Percentiles rank a stretch among this genome's conserved stretches.
Evolutionary conservation across 805 yeast genomes (phyloP).

Genomic region (Cyberlindnera lachancei): DNA sequence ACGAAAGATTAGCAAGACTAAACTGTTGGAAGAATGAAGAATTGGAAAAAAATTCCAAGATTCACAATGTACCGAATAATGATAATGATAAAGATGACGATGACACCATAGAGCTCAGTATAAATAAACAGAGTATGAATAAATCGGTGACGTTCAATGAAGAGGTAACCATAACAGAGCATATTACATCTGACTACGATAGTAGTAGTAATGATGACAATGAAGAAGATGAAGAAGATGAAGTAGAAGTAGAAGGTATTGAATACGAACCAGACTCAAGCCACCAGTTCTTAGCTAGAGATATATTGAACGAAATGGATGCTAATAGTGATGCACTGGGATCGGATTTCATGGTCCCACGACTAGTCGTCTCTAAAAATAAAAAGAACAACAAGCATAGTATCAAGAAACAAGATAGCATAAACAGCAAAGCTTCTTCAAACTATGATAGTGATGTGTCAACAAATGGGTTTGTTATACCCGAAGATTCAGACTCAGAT

Average conservation of each 20-base stretch:
- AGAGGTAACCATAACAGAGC: slow-evolving; percentile 10
- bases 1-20: slow-evolving; percentile 82
- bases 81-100: neutral
- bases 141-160: slow-evolving; percentile 19
- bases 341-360: slow-evolving; percentile 18
- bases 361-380: slow-evolving; percentile 16
- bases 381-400: neutral
- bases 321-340: slow-evolving; percentile 16
- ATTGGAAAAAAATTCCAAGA: slow-evolving; percentile 17
- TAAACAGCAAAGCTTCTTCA: slow-evolving; percentile 1
- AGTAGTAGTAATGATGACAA: slow-evolving; percentile 4
- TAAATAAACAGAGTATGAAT: slow-evolving; percentile 6
- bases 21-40: slow-evolving; percentile 92
- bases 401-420: neutral
- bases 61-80: slow-evolving; percentile 4
- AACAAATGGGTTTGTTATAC: too few relatives aligned
- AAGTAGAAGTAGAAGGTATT: slow-evolving; percentile 2
- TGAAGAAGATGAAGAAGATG: slow-evolving; percentile 10
- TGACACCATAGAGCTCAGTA: too few relatives aligned
- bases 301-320: slow-evolving; percentile 7
- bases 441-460: neutral
- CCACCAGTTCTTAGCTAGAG: slow-evolving; percentile 4
- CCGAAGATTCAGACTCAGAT: slow-evolving; percentile 16
- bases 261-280: slow-evolving; percentile 4
- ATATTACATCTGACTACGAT: slow-evolving; percentile 5